Evolutionary conservation across 495 filamentous ascomycete genomes (phyloP), one percentile per base, ranked within the genome.

Genomic region (Melanomma pulvis-pyrius): DNA sequence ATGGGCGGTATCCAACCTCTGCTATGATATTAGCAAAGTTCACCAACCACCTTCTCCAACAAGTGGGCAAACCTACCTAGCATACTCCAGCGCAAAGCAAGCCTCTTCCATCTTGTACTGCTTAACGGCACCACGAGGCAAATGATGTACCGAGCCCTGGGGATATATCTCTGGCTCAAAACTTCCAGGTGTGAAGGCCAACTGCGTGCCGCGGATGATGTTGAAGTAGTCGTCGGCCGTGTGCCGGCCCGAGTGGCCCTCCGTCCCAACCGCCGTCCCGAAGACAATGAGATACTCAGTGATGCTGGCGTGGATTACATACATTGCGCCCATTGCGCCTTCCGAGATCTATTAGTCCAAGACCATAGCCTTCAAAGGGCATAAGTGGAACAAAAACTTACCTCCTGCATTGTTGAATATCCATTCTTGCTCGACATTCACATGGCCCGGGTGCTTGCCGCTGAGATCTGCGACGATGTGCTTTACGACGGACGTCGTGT

Each of bases 161-260:
- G 88, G 86, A 80, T 92, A 96, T 51, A 90, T 77, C 77, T 92
- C 88, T 56, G 88, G 82, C 74, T 85, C 82, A 80, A 85, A 91
- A 67, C 80, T 71, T 24, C 63, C 63, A 12, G 90, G 87, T 3
- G 83, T 80, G 81, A 89, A 88, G 59, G 91, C 89, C 46, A 83
- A 78, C 76, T 96, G 87, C 57, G 85, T 86, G 63, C 91, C 91
- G 24, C 79, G 76, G 29, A 96, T 83, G 82, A 96, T 94, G 81
- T 92, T 86, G 84, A 96, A 96, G 84, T 92, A 96, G 80, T 96
- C 91, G 78, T 96, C 90, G 4, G 91, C 90, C 29, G 91, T 92
- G 80, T 94, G 91, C 34, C 91, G 86, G 59, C 91, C 91, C 13
- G 87, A 85, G 82, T 96, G 91, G 59, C 91, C 91, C 75, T 96